phyloP scores from a whole-genome alignment of 179 eudicot species.

The Amaranthus tricolor region DNA sequence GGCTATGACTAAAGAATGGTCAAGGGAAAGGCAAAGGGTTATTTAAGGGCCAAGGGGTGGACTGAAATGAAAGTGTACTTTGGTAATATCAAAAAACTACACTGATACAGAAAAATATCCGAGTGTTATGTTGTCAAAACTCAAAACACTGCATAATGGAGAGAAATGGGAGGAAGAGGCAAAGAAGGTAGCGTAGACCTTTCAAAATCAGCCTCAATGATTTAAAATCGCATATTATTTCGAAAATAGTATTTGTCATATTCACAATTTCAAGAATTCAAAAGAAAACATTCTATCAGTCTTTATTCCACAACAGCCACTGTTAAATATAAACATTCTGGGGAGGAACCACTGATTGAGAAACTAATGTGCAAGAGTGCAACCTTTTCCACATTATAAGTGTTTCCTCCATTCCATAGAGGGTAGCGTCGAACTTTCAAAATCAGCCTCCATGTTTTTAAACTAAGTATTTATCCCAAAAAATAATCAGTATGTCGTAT shows the following conservation, averaged over 20 bases:
- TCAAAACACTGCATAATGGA: too few relatives aligned
- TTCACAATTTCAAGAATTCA: not conserved
- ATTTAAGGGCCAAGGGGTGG: too few relatives aligned
- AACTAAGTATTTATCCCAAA: not conserved
- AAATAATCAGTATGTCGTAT: not conserved
- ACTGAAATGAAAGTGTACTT: too few relatives aligned
- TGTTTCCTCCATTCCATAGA: not conserved
- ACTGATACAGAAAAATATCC: too few relatives aligned
- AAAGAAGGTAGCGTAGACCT: not conserved
- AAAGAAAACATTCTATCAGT: not conserved
- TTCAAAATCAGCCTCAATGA: not conserved
- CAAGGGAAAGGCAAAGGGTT: too few relatives aligned
- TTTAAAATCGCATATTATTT: not conserved
- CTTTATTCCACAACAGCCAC: not conserved
- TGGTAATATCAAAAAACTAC: too few relatives aligned
- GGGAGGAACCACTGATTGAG: too few relatives aligned
- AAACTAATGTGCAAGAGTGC: too few relatives aligned
- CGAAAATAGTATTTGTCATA: not conserved
- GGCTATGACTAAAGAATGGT: too few relatives aligned
- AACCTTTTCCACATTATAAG: too few relatives aligned
- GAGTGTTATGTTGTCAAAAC: too few relatives aligned
- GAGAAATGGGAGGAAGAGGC: too few relatives aligned
- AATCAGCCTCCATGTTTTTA: not conserved
- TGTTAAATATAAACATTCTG: not conserved
- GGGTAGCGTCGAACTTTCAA: not conserved